Evolutionary conservation across 345 rosid species (phyloP), one percentile per base, ranked within the genome.

Genomic region (Limnanthes douglasii): DNA sequence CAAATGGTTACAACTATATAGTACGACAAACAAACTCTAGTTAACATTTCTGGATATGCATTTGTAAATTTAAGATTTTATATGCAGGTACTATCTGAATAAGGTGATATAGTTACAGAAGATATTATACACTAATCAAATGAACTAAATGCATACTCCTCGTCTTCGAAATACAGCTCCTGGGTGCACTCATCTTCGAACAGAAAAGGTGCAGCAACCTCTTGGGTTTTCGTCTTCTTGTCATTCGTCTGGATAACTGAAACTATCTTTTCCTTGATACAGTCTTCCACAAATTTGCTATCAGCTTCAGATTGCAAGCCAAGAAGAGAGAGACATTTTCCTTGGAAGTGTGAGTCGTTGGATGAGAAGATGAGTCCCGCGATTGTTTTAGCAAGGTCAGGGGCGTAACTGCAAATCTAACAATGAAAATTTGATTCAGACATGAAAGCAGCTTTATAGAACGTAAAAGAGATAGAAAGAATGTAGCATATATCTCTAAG

Each of bases 351-450:
- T 7, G 50, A 14, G 54, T 84, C 92, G 11, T 61, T 56, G 4
- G 94, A 84, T 17, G 85, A 66, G 57, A 68, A 39, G 32, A 90
- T 68, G 39, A 90, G 76, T 40, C 88, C 82, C 20, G 92, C 65
- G 25, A 77, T 55, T 43, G 92, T 66, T 56, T 65, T 84, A 46
- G 98, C 85, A 42, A 90, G 88, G 59, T 69, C 93, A 50, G 98
- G 92, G 25, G 75, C 96, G 53, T 80, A 64, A 48, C 71, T 65
- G 62, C 73, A 62, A 51, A 70, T 73, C 96, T 90, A 65, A 34
- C 16, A 30, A 46, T 9, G 21, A 41, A 21, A 31, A 31, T 23
- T 19, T 43, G 0, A 18, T 30, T 11, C 13, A 44, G 15, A 13
- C 38, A 54, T 28, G 26, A 2, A 25, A 17, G 0, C 23, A 24